phyloP scores from a whole-genome alignment of 2,329 filamentous ascomycete genomes.

The Karstenula rhodostoma region DNA sequence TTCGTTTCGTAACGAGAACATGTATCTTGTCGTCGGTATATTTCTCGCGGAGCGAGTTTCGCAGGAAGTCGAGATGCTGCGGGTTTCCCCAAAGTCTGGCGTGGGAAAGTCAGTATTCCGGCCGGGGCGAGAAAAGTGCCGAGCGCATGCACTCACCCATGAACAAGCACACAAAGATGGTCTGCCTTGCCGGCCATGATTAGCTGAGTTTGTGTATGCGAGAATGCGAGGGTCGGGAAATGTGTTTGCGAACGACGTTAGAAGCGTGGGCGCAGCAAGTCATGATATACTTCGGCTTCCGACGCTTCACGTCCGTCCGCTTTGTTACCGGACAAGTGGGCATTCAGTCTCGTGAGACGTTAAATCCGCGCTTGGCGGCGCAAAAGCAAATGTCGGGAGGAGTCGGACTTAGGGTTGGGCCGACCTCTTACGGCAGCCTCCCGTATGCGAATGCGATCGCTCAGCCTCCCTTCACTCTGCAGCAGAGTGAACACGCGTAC shows the following conservation, averaged over 20 bases:
- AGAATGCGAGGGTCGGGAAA: neutral
- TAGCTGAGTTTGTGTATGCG: neutral
- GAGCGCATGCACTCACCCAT: constrained; percentile 65
- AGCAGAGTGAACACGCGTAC: neutral
- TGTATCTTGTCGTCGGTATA: constrained; percentile 71
- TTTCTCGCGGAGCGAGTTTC: constrained; percentile 68
- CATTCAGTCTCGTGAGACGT: neutral
- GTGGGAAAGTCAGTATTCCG: neutral
- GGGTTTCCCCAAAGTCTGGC: constrained; percentile 81
- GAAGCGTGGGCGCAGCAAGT: constrained; percentile 1
- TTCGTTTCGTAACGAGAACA: constrained; percentile 75
- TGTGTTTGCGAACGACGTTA: neutral
- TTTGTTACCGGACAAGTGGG: constrained; percentile 25
- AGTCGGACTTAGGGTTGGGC: constrained; percentile 7
- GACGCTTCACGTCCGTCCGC: constrained; percentile 32
- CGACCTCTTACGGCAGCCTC: neutral
- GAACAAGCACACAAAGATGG: constrained; percentile 80
- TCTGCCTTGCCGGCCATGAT: constrained; percentile 54
- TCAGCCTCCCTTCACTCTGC: neutral
- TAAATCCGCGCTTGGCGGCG: constrained; percentile 16
- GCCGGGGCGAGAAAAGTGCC: neutral
- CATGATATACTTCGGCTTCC: constrained; percentile 18
- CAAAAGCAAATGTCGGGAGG: neutral
- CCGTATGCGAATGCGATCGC: constrained; percentile 12
- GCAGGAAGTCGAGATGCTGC: constrained; percentile 73